Evolutionary conservation across 2,329 filamentous ascomycete genomes (phyloP).

Genomic region (Colletotrichum acutatum): DNA sequence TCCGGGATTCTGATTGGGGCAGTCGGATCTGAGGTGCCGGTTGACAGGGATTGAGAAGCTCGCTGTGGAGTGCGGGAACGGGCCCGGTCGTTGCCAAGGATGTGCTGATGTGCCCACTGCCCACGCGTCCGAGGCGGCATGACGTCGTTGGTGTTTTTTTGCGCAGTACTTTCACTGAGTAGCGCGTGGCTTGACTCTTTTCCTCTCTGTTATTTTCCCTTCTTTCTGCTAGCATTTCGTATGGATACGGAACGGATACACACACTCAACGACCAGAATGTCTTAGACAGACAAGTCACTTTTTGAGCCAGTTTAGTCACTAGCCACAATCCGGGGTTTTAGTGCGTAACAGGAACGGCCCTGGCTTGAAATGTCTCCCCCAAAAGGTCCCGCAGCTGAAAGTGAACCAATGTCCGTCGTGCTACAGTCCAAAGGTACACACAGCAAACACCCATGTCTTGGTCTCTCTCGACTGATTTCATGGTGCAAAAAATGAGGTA

Average conservation of each 20-base stretch:
- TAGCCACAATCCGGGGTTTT: constrained; percentile 32
- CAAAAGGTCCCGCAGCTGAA: background rate
- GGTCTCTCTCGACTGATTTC: background rate
- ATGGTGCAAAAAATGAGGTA: background rate
- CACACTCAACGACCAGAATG: too few species aligned
- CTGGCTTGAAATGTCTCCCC: background rate
- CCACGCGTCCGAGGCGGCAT: constrained; percentile 31
- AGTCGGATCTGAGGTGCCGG: constrained; percentile 33
- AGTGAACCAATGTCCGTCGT: background rate
- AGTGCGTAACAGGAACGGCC: constrained; percentile 14
- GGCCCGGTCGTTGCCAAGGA: constrained; percentile 18
- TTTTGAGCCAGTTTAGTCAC: background rate
- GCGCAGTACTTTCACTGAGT: too few species aligned
- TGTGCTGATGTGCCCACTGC: background rate
- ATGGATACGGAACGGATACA: background rate
- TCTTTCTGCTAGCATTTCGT: background rate
- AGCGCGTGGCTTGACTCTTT: background rate
- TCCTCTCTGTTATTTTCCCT: too few species aligned
- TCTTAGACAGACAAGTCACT: too few species aligned
- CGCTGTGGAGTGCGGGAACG: constrained; percentile 6
- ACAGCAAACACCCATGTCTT: background rate
- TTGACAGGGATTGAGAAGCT: background rate
- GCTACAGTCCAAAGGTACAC: background rate
- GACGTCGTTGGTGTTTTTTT: constrained; percentile 17
- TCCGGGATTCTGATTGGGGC: constrained; percentile 20